Evolutionary conservation across 257 asterid genomes (phyloP).

Genomic region (Scutellaria minor): DNA sequence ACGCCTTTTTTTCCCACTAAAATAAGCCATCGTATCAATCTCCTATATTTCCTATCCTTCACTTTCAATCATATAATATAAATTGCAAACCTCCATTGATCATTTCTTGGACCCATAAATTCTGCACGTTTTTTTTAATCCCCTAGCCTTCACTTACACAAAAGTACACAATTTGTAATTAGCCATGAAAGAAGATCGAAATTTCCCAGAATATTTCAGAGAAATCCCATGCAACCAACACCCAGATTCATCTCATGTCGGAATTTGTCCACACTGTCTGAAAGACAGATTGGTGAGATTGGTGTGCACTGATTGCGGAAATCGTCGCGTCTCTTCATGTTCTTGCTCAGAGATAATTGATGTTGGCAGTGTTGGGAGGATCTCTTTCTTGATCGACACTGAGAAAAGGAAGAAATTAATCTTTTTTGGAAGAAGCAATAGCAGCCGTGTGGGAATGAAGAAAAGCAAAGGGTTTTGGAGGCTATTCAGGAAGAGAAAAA

Average conservation of each 20-base stretch:
- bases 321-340: slow-evolving; percentile 69
- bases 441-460: slow-evolving; percentile 76
- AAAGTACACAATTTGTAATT: too few relatives aligned
- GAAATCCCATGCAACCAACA: slow-evolving; percentile 72
- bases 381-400: slow-evolving; percentile 66
- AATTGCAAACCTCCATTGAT: background rate
- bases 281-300: slow-evolving; percentile 59
- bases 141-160: background rate
- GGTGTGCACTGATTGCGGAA: slow-evolving; percentile 87
- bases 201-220: slow-evolving; percentile 51
- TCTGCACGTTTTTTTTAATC: background rate
- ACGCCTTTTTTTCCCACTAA: slow-evolving; percentile 48
- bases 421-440: slow-evolving; percentile 64
- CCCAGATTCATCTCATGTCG: slow-evolving; percentile 58
- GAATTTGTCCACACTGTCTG: slow-evolving; percentile 83
- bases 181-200: slow-evolving; percentile 67
- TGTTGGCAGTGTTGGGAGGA: slow-evolving; percentile 69
- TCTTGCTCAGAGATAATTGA: slow-evolving; percentile 82
- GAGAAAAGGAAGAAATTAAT: slow-evolving; percentile 50
- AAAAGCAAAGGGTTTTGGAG: slow-evolving; percentile 69
- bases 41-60: slow-evolving; percentile 1
- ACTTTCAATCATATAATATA: too few relatives aligned
- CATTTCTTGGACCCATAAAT: background rate
- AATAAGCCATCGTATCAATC: background rate
- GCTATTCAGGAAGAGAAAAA: slow-evolving; percentile 57